Evolutionary conservation across 2,329 filamentous ascomycete genomes (phyloP), one percentile per base, ranked within the genome.

Genomic region (Fusarium staphyleae): DNA sequence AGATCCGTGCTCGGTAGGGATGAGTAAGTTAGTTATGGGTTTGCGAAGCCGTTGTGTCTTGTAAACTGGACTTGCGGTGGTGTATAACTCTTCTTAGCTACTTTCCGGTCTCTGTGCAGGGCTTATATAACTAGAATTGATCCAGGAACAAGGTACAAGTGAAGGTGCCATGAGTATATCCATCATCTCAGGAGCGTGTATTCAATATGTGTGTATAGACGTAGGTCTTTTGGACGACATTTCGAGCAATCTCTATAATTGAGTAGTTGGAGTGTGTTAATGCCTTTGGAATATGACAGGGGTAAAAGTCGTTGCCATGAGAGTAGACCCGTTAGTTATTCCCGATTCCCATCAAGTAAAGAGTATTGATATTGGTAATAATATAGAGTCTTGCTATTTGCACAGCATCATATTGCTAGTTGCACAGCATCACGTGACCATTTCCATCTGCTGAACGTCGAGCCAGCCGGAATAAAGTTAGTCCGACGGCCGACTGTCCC

Each of bases 251-350:
- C 13, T 10, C 19, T 15, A 24, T 18, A 12, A 28, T 41, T 19
- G 15, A 32, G 26, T n/a, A 28, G 8, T 12, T 24, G 3, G 9
- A 8, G 48, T 62, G 57, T 59, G 57, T 37, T 48, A 61, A 55
- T 61, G 45, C 42, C 28, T 42, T 26, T 15, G 13, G 26, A 34
- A 35, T 3, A 14, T n/a, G 33, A 32, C 58, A 62, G 40, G 58
- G 58, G 22, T 22, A 6, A 8, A 32, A 32, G 7, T 9, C 8
- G 30, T 33, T 33, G 22, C 18, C 22, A 22, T 47, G 40, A n/a
- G 6, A 33, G 5, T 13, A 13, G 10, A 19, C 10, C 24, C 39
- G 39, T 2, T 42, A 22, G 39, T 2, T 42, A 22, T 32, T 43
- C 30, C 26, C n/a, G n/a, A 14, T 18, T 22, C 15, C 13, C 9